Conservation (phyloP, 306 rosid genomes). For the Vicia villosa region DNA sequence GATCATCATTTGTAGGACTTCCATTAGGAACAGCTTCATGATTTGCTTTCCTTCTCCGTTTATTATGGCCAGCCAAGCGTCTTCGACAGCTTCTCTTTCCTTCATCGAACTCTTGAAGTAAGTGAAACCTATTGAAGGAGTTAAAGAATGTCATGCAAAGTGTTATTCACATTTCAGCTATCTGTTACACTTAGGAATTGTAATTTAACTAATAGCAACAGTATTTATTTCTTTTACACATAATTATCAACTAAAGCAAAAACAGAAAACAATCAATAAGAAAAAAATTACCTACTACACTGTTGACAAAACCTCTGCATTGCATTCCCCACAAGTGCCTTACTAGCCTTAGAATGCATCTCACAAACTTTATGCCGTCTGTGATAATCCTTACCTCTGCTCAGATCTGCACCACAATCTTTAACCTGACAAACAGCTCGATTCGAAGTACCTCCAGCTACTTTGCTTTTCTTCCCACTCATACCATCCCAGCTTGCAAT, state of each 20-base stretch:
- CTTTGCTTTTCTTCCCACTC: conserved; percentile 70
- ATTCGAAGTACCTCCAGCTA: conserved; percentile 56
- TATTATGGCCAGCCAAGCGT: conserved; percentile 58
- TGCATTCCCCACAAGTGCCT: conserved; percentile 73
- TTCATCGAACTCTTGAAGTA: conserved; percentile 56
- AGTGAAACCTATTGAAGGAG: conserved; percentile 45
- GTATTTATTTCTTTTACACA: conserved; percentile 14
- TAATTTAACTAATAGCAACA: background rate
- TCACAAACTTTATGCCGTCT: conserved; percentile 93
- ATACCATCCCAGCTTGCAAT: conserved; percentile 55
- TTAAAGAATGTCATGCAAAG: conserved; percentile 22
- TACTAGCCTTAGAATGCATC: conserved; percentile 84
- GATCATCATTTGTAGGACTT: conserved; percentile 46
- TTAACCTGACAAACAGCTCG: conserved; percentile 93
- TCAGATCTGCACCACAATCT: conserved; percentile 85
- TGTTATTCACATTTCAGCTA: background rate
- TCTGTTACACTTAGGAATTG: background rate
- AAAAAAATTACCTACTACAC: conserved; percentile 77
- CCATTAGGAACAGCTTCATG: conserved; percentile 45
- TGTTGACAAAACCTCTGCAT: conserved; percentile 98
- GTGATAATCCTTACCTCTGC: conserved; percentile 80
- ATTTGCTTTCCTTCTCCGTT: conserved; percentile 56
- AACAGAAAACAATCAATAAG: conserved; percentile 18
- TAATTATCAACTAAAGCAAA: conserved; percentile 13
- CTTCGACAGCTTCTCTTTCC: conserved; percentile 61